These are phyloP conservation scores for Tylopilus felleus DNA, from an alignment of 768 basidiomycete species.

Conservation along the genomic window DNA sequence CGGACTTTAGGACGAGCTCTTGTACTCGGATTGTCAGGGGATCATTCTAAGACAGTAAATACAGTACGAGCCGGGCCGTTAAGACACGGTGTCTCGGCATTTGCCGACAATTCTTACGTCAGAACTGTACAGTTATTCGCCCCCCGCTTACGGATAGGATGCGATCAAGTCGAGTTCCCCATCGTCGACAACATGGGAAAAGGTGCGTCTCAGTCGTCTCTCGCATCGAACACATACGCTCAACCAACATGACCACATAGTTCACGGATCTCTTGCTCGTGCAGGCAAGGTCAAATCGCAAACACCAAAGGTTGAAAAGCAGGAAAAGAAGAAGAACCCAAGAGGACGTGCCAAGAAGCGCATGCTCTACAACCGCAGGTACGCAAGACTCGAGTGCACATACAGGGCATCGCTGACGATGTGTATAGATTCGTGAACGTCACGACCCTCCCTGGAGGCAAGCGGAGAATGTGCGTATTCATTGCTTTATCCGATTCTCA, in stretches of 20 bases:
- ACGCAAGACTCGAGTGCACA: conserved; percentile 27
- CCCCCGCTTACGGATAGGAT: conserved; percentile 22
- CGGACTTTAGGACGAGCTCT: no score
- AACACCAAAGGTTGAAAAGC: conserved; percentile 96
- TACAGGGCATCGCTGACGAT: background rate
- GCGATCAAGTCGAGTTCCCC: conserved; percentile 33
- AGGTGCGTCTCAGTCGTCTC: conserved; percentile 40
- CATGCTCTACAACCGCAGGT: conserved; percentile 90
- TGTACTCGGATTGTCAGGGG: no score
- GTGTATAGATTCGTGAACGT: conserved; percentile 83
- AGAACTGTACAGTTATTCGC: conserved; percentile 42
- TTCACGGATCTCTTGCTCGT: conserved; percentile 99
- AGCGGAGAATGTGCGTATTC: conserved; percentile 88
- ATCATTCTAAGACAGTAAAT: no score
- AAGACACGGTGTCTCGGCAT: conserved; percentile 8
- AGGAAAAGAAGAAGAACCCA: conserved; percentile 98
- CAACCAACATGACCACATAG: conserved; percentile 36
- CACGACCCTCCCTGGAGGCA: conserved; percentile 85
- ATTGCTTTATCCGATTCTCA: conserved; percentile 42
- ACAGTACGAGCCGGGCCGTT: no score
- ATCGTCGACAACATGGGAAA: conserved; percentile 72
- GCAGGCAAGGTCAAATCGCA: conserved; percentile 99
- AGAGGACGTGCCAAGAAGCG: conserved; percentile 99
- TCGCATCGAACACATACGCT: background rate
- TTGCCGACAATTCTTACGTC: conserved; percentile 36